Evolutionary conservation across 1,284 basidiomycete genomes (phyloP), one percentile per base, ranked within the genome.

Genomic region (Xerocomus minutiporus): DNA sequence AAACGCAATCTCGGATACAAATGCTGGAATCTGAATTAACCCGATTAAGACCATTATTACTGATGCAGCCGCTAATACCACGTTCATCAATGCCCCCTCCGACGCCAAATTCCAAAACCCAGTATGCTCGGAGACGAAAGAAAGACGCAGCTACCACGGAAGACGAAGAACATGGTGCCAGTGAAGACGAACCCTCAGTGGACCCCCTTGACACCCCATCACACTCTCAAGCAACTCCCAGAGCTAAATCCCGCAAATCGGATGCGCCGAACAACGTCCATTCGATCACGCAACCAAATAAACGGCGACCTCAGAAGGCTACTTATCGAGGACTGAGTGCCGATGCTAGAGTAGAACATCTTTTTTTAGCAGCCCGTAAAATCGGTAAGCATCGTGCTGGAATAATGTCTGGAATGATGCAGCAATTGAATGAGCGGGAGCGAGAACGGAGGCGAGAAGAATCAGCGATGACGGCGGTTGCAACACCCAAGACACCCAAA

Each of bases 331-430:
- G 59, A 11, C 46, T 73, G 2, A 69, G 74, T 31, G 65, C 74
- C 3, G 79, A 80, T 52, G 78, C 79, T 7, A 72, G 76, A 25
- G 68, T 71, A 11, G 78, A 80, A 54, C 77, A 76, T 54, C 63
- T 81, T 17, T 64, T 80, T 8, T 62, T 75, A 17, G 79, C 79
- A 3, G 76, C 77, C n/a, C 71, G 76, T 35, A 77, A 62, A 51
- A 62, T 80, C 0, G 79, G 78, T 8, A 72, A 70, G 43, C 65
- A 75, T 26, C 73, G 77, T 6, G 71, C 74, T 1, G 70, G 69
- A 2, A 55, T 74, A 26, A 46, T 73, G 31, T 71, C 75, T 0
- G 76, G 75, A 44, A 64, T 66, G 58, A 46, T 57, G 36, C 58
- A 63, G 0, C 57, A 57, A n/a, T 38, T 69, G 45, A 65, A 69